These are phyloP conservation scores for Anthracocystis walkeri DNA, from an alignment of 1,284 basidiomycete species.

Conservation along the genomic window DNA sequence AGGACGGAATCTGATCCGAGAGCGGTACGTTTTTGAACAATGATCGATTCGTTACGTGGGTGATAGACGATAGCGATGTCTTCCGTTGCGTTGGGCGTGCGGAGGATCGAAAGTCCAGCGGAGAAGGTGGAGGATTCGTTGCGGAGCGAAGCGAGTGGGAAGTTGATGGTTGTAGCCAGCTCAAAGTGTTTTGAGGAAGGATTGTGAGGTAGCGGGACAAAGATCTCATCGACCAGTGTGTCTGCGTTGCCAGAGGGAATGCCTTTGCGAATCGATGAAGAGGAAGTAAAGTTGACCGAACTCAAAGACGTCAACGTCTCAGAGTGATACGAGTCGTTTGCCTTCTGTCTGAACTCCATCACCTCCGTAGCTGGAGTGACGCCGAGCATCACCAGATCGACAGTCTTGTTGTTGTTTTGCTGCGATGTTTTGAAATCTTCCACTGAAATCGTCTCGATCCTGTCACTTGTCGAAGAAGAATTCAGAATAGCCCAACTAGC, in stretches of 20 bases:
- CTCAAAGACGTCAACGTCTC: neutral
- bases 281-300: constrained; percentile 6
- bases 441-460: constrained; percentile 22
- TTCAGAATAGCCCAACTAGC: constrained; percentile 39
- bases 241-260: constrained; percentile 12
- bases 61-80: constrained; percentile 36
- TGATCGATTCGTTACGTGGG: constrained; percentile 31
- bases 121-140: constrained; percentile 32
- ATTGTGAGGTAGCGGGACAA: constrained; percentile 21
- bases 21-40: constrained; percentile 32
- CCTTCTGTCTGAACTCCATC: constrained; percentile 10
- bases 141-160: constrained; percentile 26
- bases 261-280: constrained; percentile 10
- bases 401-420: constrained; percentile 1
- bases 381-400: constrained; percentile 35
- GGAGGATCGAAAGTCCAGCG: constrained; percentile 35
- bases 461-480: constrained; percentile 4
- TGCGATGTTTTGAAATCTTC: constrained; percentile 10
- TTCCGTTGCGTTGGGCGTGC: constrained; percentile 9
- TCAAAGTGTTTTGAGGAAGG: constrained; percentile 28
- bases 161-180: constrained; percentile 23
- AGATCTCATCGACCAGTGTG: constrained; percentile 20
- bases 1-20: constrained; percentile 18
- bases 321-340: constrained; percentile 16
- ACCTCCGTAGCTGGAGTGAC: constrained; percentile 27